Evolutionary conservation across 495 filamentous ascomycete genomes (phyloP), one percentile per base, ranked within the genome.

Genomic region (Podospora anserina): DNA sequence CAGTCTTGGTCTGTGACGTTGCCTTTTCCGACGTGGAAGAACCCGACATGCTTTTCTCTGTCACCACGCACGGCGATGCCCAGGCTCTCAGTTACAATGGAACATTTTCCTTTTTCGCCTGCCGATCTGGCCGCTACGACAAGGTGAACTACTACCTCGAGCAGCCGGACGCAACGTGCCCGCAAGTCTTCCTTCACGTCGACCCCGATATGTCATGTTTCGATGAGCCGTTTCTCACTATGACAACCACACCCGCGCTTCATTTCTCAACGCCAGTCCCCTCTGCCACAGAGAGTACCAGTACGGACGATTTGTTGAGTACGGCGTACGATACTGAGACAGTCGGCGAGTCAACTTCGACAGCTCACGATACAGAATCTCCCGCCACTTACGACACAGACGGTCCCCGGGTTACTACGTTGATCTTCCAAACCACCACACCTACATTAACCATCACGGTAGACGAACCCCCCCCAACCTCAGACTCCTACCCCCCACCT

Each of bases 1-100:
- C 28, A 5, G 68, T 66, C 63, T 63, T 69, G n/a, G 60, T 63
- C 28, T 66, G 68, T 59, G 49, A 63, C 59, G 55, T 63, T 49
- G 16, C 34, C 23, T 27, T 61, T 1, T 34, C 64, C 23, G 63
- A 60, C 67, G 39, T 16, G 9, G 20, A 23, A 26, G n/a, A 19
- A 15, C 64, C 67, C 4, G 67, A 54, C 58, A 6, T 32, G 4
- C 26, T 69, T 15, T 65, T 61, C 57, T 30, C 26, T 16, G 11
- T 61, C n/a, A 55, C 49, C 56, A 0, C 2, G 19, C n/a, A 61
- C 32, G 59, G 63, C 19, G 39, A 49, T 16, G 39, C 7, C 9
- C 39, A 49, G 2, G 23, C 18, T n/a, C 66, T 67, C 2, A 30
- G 19, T 20, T 67, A 61, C 66, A 67, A 67, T 32, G 32, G 34